Evolutionary conservation across 257 asterid species (phyloP), one percentile per base, ranked within the genome.

Genomic region (Plectranthus barbatus): DNA sequence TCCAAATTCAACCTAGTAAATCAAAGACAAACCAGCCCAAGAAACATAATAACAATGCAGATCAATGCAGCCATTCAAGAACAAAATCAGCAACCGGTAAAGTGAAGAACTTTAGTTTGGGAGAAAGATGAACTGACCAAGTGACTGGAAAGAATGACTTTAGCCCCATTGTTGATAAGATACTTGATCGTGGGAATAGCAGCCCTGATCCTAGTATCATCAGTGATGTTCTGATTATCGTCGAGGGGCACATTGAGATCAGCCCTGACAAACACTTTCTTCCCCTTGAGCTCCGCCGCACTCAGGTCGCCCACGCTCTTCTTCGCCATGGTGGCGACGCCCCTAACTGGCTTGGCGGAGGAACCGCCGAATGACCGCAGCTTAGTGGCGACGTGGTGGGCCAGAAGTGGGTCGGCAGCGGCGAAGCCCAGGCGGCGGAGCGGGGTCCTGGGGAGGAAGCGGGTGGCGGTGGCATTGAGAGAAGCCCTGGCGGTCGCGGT

Each of bases 201-300:
- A 60, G 95, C 95, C 72, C 95, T 80, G 47, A 86, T 83, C 82
- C 95, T 86, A 44, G 91, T 80, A 48, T 86, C 95, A 73, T 86
- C 91, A 3, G 91, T 82, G 37, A 86, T 86, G 40, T 75, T 84
- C 80, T 77, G 85, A 9, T 54, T 73, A 9, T 82, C 92, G 72
- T 86, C 95, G 19, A 86, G 83, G 6, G 95, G 92, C 45, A 86
- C 95, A 73, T 86, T 86, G 71, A 86, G 77, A 67, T 86, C 90
- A 15, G 82, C 95, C 68, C 95, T 73, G 4, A 86, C 86, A 42
- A 86, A 80, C 14, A 86, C 92, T 53, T 58, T 86, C 69, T 84
- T 87, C 8, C 92, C 93, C 83, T 84, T 84, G 65, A 87, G 82
- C 0, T 87, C 93, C 0, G 84, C 72, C 0, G 73, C 77, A 3